Evolutionary conservation across 768 basidiomycete genomes (phyloP).

Genomic region (Tricholoma matsutake): DNA sequence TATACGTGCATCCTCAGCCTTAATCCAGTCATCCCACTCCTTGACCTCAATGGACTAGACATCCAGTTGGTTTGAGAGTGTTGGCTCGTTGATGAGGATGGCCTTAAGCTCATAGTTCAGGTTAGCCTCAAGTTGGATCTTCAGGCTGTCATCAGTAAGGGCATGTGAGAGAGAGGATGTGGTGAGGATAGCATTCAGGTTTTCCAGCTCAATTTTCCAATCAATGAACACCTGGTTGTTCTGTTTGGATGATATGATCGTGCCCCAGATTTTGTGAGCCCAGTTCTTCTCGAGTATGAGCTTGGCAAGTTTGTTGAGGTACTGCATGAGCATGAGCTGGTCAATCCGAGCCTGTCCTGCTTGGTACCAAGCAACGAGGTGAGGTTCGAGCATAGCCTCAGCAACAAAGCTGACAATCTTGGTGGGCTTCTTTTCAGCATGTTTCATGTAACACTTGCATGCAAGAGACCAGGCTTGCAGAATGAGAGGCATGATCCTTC

Average conservation of each 20-base stretch:
- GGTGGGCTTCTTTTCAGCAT: conserved; percentile 6
- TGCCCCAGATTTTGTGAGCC: conserved; percentile 1
- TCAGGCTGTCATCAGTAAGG: background rate
- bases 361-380: conserved; percentile 15
- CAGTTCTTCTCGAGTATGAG: conserved; percentile 7
- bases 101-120: conserved; percentile 2
- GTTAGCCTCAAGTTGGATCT: conserved; percentile 12
- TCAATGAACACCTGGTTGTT: conserved; percentile 11
- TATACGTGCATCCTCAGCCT: background rate
- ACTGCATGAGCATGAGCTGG: conserved; percentile 9
- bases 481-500: conserved; percentile 8
- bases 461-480: conserved; percentile 14
- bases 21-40: background rate
- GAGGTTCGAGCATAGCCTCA: conserved; percentile 16
- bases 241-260: conserved; percentile 9
- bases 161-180: background rate
- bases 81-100: conserved; percentile 1
- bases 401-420: conserved; percentile 15
- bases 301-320: conserved; percentile 11
- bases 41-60: conserved; percentile 1
- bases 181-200: conserved; percentile 10
- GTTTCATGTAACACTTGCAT: conserved; percentile 13
- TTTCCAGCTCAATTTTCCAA: conserved; percentile 18
- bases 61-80: background rate
- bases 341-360: conserved; percentile 12